Conservation (phyloP, 2,329 filamentous ascomycete species). For the Fusarium sororula region DNA sequence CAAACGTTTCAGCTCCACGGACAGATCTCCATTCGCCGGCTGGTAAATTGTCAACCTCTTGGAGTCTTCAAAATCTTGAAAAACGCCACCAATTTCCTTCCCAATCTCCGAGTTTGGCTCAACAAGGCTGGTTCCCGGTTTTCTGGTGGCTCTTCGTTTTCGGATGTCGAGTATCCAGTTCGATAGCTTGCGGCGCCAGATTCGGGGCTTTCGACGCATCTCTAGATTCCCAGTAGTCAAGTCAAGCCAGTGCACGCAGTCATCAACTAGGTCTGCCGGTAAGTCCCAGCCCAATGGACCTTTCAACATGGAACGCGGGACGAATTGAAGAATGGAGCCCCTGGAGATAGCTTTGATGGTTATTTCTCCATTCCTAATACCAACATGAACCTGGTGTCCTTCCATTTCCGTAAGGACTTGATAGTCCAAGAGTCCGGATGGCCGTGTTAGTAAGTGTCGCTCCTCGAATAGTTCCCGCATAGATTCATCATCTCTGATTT, state of each 20-base stretch:
- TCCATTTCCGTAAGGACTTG: conserved; percentile 38
- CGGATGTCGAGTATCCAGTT: conserved; percentile 50
- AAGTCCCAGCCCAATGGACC: conserved; percentile 53
- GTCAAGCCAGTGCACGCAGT: conserved; percentile 70
- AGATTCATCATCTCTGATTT: conserved; percentile 54
- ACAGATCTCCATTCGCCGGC: conserved; percentile 45
- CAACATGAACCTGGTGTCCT: conserved; percentile 60
- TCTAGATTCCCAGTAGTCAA: conserved; percentile 54
- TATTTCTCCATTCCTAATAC: conserved; percentile 51
- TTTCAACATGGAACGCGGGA: conserved; percentile 47
- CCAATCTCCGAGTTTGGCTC: conserved; percentile 54
- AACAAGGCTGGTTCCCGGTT: conserved; percentile 48
- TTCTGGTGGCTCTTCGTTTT: conserved; percentile 24
- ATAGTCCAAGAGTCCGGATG: conserved; percentile 66
- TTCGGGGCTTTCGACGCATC: conserved; percentile 55
- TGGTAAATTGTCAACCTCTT: conserved; percentile 48
- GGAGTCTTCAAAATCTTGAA: conserved; percentile 51
- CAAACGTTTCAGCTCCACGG: conserved; percentile 61
- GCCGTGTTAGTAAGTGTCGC: conserved; percentile 59
- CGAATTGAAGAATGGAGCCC: conserved; percentile 43
- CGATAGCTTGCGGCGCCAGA: conserved; percentile 39
- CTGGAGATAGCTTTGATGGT: conserved; percentile 54
- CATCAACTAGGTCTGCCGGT: conserved; percentile 58
- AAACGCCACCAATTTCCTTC: conserved; percentile 51
- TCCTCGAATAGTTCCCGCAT: conserved; percentile 64